Evolutionary conservation across 2,329 filamentous ascomycete species (phyloP).

Genomic region (Fusarium longipes): DNA sequence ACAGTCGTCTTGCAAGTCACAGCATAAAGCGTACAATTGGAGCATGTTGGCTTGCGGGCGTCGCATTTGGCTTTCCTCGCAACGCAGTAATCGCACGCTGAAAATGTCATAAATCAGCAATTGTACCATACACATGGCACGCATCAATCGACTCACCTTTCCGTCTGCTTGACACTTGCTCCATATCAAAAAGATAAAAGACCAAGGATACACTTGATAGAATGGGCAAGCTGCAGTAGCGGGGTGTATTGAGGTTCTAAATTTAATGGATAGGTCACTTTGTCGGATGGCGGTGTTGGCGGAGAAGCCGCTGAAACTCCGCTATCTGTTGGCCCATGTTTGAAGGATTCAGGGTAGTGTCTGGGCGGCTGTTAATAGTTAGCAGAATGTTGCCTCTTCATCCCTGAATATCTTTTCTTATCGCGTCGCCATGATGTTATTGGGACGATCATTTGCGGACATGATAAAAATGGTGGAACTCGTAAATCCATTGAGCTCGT

Average conservation of each 20-base stretch:
- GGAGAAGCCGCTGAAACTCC: conserved; percentile 9
- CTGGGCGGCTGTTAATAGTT: background rate
- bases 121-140: too few species aligned
- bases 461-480: background rate
- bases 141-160: conserved; percentile 23
- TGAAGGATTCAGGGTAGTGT: background rate
- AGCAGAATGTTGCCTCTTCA: background rate
- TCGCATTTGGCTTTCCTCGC: conserved; percentile 56
- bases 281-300: conserved; percentile 18
- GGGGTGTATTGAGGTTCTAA: background rate
- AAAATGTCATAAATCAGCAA: background rate
- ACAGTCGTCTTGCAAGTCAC: conserved; percentile 45
- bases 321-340: background rate
- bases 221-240: background rate
- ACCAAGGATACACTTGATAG: background rate
- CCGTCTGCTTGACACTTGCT: conserved; percentile 26
- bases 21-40: conserved; percentile 54
- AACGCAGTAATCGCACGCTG: conserved; percentile 54
- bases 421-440: conserved; percentile 6
- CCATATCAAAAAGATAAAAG: conserved; percentile 15
- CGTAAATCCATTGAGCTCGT: background rate
- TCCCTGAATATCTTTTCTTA: conserved; percentile 25
- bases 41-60: conserved; percentile 52
- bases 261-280: background rate
- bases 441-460: background rate